Evolutionary conservation across 495 filamentous ascomycete species (phyloP).

Genomic region (Podospora fimiseda): DNA sequence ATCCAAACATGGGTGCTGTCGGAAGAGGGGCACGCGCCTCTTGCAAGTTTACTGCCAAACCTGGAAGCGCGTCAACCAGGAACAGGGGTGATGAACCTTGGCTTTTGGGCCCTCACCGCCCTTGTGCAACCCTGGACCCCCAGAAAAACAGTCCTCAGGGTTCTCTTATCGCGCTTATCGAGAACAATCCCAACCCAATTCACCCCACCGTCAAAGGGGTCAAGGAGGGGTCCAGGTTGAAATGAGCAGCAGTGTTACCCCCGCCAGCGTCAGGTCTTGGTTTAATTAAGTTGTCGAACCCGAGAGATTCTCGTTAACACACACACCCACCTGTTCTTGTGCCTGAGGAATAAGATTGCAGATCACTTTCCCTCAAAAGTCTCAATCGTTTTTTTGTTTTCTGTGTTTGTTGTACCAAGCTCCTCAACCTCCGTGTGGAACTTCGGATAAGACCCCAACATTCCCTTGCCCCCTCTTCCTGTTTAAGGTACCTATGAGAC

Average conservation of each 20-base stretch:
- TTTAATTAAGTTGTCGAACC: not conserved
- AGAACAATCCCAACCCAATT: not conserved
- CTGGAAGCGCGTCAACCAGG: not conserved
- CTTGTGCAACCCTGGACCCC: too few relatives aligned
- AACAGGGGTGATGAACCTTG: too few relatives aligned
- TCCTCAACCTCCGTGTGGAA: too few relatives aligned
- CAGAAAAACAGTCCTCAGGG: not conserved
- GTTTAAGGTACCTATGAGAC: too few relatives aligned
- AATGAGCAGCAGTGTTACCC: not conserved
- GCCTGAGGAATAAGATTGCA: not conserved
- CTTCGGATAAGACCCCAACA: not conserved
- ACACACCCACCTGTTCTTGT: too few relatives aligned
- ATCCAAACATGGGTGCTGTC: not conserved
- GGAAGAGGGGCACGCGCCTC: not conserved
- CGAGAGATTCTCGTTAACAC: not conserved
- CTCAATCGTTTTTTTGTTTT: too few relatives aligned
- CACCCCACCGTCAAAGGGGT: not conserved
- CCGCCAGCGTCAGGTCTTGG: not conserved
- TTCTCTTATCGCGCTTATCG: conserved; percentile 2
- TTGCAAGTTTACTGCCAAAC: not conserved
- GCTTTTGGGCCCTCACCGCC: too few relatives aligned
- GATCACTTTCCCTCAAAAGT: not conserved
- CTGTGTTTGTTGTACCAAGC: too few relatives aligned
- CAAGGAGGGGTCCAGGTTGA: conserved; percentile 1
- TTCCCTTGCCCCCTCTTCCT: not conserved